Conservation (phyloP, 2,329 filamentous ascomycete genomes). For the Daldinia sp. region DNA sequence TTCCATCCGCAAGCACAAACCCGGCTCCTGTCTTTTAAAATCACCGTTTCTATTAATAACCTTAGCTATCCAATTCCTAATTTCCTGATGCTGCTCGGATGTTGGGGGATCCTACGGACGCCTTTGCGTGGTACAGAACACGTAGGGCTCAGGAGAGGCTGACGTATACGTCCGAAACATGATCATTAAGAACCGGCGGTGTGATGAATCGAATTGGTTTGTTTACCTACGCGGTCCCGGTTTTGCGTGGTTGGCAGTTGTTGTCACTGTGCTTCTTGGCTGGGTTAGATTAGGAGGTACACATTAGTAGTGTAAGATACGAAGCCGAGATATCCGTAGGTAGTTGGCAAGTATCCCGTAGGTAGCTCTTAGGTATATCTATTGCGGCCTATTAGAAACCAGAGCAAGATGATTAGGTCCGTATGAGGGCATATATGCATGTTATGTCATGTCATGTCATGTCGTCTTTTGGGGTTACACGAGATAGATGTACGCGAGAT, state of each 20-base stretch:
- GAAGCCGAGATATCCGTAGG: background rate
- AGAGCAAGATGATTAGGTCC: background rate
- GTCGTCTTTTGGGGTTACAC: background rate
- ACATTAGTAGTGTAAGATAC: no score
- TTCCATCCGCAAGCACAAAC: background rate
- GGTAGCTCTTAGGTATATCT: background rate
- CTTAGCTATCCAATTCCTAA: no score
- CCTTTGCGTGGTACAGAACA: background rate
- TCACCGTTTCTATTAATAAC: conserved; percentile 1
- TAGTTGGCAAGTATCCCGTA: background rate
- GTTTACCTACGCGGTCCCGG: background rate
- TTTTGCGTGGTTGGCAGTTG: background rate
- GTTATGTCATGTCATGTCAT: background rate
- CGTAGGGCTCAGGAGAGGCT: background rate
- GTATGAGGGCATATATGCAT: background rate
- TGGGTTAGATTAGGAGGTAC: no score
- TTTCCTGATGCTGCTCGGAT: background rate
- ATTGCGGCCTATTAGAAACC: no score
- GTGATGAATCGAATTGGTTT: background rate
- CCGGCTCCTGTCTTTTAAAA: background rate
- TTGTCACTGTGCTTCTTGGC: background rate
- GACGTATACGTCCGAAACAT: conserved; percentile 3
- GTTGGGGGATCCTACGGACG: background rate
- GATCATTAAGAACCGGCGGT: background rate
- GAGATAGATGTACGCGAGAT: no score